A percentile compares a stretch with the other conserved stretches of the same genome.
Evolutionary conservation across 345 rosid genomes (phyloP).

Genomic region (Excoecaria cochinchinensis): DNA sequence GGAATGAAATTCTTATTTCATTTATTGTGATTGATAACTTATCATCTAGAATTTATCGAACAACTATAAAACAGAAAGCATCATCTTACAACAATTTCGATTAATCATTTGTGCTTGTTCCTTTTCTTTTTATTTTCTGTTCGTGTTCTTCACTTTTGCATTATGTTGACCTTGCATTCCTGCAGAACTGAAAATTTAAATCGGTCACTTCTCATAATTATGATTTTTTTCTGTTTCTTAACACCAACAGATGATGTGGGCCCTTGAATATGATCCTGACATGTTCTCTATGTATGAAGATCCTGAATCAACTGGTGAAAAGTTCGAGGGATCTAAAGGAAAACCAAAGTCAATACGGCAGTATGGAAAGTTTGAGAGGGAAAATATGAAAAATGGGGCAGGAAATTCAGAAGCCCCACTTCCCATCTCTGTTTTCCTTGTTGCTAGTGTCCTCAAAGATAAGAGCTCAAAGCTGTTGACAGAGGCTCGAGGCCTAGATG

Average conservation of each 20-base stretch:
- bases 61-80: too few relatives aligned
- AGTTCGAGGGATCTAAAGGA: conserved; percentile 55
- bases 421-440: conserved; percentile 91
- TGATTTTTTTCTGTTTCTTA: conserved; percentile 10
- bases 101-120: neutral
- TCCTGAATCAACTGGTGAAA: conserved; percentile 40
- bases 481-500: conserved; percentile 91
- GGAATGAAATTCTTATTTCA: too few relatives aligned
- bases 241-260: conserved; percentile 96
- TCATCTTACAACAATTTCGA: too few relatives aligned
- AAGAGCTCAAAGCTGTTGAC: conserved; percentile 74
- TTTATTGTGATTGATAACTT: too few relatives aligned
- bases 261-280: conserved; percentile 90
- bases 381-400: conserved; percentile 62
- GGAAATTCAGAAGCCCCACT: conserved; percentile 63
- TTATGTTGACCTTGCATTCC: neutral
- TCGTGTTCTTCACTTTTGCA: neutral
- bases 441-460: conserved; percentile 95
- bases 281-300: conserved; percentile 73
- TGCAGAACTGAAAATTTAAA: neutral
- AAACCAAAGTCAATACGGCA: conserved; percentile 61
- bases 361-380: conserved; percentile 87
- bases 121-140: neutral
- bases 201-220: conserved; percentile 2
- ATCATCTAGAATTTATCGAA: too few relatives aligned